Evolutionary conservation across 2,329 filamentous ascomycete genomes (phyloP).

Genomic region (Dactylellina leptospora): DNA sequence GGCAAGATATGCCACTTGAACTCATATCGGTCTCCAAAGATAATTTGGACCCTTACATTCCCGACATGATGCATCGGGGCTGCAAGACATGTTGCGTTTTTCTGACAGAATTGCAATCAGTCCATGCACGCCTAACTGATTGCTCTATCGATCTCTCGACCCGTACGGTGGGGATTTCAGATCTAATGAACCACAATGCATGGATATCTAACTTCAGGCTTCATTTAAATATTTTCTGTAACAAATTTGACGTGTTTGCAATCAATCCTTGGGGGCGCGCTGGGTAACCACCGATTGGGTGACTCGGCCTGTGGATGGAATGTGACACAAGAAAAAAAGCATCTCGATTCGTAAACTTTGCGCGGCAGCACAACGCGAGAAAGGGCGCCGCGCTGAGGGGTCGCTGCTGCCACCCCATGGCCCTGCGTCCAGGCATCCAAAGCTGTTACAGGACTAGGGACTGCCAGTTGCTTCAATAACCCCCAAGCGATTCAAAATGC

Average conservation of each 20-base stretch:
- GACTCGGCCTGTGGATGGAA: slow-evolving; percentile 21
- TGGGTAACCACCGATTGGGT: slow-evolving; percentile 25
- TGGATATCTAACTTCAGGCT: no score
- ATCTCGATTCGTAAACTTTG: slow-evolving; percentile 4
- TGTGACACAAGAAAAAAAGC: slow-evolving; percentile 18
- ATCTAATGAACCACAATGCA: no score
- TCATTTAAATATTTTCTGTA: no score
- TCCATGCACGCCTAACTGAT: neutral
- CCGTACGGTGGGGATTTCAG: no score
- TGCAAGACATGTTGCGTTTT: slow-evolving; percentile 1
- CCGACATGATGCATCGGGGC: neutral
- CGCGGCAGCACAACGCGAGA: slow-evolving; percentile 7
- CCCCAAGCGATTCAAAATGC: neutral
- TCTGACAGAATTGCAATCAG: neutral
- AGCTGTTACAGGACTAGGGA: no score
- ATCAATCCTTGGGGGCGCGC: neutral
- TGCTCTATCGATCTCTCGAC: slow-evolving; percentile 8
- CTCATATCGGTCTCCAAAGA: no score
- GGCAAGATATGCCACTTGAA: no score
- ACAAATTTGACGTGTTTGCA: no score
- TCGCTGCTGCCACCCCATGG: no score
- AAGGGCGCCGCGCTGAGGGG: no score
- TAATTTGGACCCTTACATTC: no score
- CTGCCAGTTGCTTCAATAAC: neutral
- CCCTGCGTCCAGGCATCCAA: neutral